These are phyloP conservation scores for Boletus austroedulis DNA, from an alignment of 1,284 basidiomycete genomes.

Conservation along the genomic window DNA sequence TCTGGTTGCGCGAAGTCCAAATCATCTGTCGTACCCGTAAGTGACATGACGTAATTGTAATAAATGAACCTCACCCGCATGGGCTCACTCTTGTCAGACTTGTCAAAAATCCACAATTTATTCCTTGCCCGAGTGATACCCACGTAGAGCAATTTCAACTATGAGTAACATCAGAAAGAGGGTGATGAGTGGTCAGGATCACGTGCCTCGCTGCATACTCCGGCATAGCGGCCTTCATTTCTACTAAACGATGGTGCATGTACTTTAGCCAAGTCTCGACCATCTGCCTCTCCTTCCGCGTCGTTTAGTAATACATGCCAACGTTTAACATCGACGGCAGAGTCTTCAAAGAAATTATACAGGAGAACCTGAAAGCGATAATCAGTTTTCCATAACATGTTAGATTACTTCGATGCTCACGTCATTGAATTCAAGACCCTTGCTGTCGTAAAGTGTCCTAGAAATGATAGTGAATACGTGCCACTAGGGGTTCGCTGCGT, in stretches of 20 bases:
- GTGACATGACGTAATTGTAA: not conserved
- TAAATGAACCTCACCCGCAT: conserved; percentile 47
- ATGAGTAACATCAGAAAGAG: not conserved
- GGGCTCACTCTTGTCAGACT: conserved; percentile 52
- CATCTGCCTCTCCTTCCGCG: conserved; percentile 25
- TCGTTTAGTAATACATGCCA: conserved; percentile 63
- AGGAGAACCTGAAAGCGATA: conserved; percentile 52
- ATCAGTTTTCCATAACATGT: not conserved
- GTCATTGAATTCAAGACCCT: conserved; percentile 73
- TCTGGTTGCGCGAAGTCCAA: conserved; percentile 42
- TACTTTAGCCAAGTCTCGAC: conserved; percentile 12
- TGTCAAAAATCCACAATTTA: conserved; percentile 66
- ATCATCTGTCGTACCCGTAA: conserved; percentile 40
- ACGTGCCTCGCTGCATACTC: conserved; percentile 57
- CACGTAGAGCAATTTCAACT: conserved; percentile 70
- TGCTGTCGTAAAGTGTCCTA: conserved; percentile 72
- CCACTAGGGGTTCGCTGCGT: not conserved
- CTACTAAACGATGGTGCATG: conserved; percentile 47
- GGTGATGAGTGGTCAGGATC: not conserved
- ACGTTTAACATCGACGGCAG: conserved; percentile 44
- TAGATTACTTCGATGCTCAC: conserved; percentile 36
- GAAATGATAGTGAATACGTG: not conserved
- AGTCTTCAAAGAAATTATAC: conserved; percentile 71
- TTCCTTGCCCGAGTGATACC: conserved; percentile 67
- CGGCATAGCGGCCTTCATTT: conserved; percentile 50